These are phyloP conservation scores for Neurospora sp. DNA, from an alignment of 495 filamentous ascomycete genomes.

Conservation along the genomic window DNA sequence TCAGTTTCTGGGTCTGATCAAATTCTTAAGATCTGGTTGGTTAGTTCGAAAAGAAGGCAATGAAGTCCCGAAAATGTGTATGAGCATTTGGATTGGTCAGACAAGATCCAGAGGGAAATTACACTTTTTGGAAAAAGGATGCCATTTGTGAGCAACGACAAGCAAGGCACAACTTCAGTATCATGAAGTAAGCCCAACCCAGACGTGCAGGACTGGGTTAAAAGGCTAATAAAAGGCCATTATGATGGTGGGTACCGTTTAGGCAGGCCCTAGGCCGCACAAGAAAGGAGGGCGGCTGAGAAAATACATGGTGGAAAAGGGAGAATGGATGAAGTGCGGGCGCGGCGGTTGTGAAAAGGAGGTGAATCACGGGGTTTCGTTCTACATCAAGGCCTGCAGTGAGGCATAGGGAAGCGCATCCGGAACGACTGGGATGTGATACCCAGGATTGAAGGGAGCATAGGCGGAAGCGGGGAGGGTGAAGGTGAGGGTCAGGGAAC, in stretches of 20 bases:
- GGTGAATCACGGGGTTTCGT: background rate
- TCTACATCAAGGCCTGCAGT: background rate
- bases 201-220: background rate
- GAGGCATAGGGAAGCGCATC: background rate
- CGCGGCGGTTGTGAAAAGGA: background rate
- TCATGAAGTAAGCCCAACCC: background rate
- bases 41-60: background rate
- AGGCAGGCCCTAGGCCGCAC: background rate
- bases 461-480: background rate
- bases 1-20: background rate
- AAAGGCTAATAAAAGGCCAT: background rate
- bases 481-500: background rate
- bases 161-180: background rate
- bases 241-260: background rate
- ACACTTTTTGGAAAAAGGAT: background rate
- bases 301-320: background rate
- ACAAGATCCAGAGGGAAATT: background rate
- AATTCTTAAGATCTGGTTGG: background rate
- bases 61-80: background rate
- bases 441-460: background rate
- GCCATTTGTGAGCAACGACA: background rate
- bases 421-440: background rate
- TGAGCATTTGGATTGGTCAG: background rate
- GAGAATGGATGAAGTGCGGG: background rate
- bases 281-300: background rate